phyloP scores from a whole-genome alignment of 192 early-diverging fungal species.

The Pilobolus umbonatus region DNA sequence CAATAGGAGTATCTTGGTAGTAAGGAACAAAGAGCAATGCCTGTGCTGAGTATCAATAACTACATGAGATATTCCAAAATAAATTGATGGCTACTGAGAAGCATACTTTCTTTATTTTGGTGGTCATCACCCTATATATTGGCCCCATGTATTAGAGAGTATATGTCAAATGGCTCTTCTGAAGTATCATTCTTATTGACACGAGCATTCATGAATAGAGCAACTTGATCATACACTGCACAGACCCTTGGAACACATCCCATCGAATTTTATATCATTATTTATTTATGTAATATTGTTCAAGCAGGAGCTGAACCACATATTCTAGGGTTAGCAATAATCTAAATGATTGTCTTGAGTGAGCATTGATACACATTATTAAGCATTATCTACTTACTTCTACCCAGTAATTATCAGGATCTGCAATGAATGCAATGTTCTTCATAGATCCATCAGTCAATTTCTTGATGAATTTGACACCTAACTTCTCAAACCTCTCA shows the following conservation, averaged over 20 bases:
- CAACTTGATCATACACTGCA: too few relatives aligned
- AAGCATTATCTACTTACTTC: constrained; percentile 37
- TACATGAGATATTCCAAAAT: too few relatives aligned
- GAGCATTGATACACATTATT: neutral
- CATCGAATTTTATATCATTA: neutral
- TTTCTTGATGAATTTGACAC: constrained; percentile 73
- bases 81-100: too few relatives aligned
- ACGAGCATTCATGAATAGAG: too few relatives aligned
- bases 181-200: too few relatives aligned
- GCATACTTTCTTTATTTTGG: too few relatives aligned
- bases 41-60: too few relatives aligned
- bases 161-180: too few relatives aligned
- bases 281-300: neutral
- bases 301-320: constrained; percentile 2
- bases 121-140: neutral
- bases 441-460: constrained; percentile 74
- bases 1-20: too few relatives aligned
- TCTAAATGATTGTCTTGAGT: neutral
- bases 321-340: constrained; percentile 4
- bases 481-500: constrained; percentile 63
- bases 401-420: constrained; percentile 85
- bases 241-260: too few relatives aligned
- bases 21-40: too few relatives aligned
- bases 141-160: neutral
- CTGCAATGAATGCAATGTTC: constrained; percentile 77